Evolutionary conservation across 768 basidiomycete species (phyloP), one percentile per base, ranked within the genome.

Genomic region (Boletus edulis): DNA sequence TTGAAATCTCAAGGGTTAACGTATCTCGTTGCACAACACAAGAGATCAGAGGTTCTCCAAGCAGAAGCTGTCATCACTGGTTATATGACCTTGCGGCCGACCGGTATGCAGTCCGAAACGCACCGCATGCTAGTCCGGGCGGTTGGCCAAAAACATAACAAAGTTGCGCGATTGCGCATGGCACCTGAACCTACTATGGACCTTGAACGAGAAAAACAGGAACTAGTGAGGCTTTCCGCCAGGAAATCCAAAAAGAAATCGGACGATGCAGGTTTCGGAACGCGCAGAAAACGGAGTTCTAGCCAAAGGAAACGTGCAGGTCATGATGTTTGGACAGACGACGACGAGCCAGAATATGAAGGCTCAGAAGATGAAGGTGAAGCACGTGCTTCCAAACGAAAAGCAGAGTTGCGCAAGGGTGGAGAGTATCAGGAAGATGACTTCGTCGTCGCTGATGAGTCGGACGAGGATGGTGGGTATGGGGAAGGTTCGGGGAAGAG

Each of bases 21-120:
- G 24, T 94, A 94, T 72, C 85, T 94, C 60, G 89, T 93, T 53
- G 91, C 91, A 15, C 91, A 94, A 64, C 92, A 89, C 72, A 91
- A 92, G 68, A 83, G 86, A 43, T 86, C 89, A 3, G 85, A 88
- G 60, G 85, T 95, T 17, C 78, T 92, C n/a, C 93, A 95, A 70
- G 81, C 90, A 24, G 92, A 94, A 67, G 87, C 89, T 3, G 75
- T 87, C 55, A 78, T 94, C 53, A 89, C 90, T 3, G 93, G 93
- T 39, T 84, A 86, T 63, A 87, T 95, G 83, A 80, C 84, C 40
- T 76, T 96, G 55, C 86, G 87, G 3, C 94, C 94, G 3, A 89
- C 91, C 4, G 88, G 89, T 55, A 93, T 94, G 87, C 87, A 93
- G 67, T 89, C 88, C 5, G 87, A 90, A 70, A 91, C 91, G 14